Percentiles rank a stretch among this genome's conserved stretches.
phyloP scores from a whole-genome alignment of 1,284 basidiomycete genomes.

The Exobasidium rhododendri region DNA sequence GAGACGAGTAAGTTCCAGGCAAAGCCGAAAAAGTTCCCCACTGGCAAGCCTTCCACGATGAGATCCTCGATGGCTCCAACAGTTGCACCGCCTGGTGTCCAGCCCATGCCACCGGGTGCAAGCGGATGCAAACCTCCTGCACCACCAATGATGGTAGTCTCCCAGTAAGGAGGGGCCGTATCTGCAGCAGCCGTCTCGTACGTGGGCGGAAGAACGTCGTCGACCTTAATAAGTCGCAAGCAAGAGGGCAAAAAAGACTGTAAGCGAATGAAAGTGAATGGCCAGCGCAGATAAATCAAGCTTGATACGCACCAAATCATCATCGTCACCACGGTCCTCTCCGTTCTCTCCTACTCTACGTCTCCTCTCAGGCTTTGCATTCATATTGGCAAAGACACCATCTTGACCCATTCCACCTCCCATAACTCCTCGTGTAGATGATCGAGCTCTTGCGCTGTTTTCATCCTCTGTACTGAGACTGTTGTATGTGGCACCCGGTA shows the following conservation, averaged over 20 bases:
- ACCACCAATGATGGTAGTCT: conserved; percentile 75
- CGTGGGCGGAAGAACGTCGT: conserved; percentile 63
- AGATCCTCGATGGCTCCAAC: conserved; percentile 59
- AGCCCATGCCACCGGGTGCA: conserved; percentile 55
- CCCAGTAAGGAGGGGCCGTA: conserved; percentile 92
- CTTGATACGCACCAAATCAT: conserved; percentile 58
- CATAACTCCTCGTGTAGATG: conserved; percentile 25
- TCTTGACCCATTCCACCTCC: conserved; percentile 83
- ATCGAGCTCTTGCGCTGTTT: conserved; percentile 10
- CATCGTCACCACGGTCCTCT: conserved; percentile 64
- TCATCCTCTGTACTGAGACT: conserved; percentile 22
- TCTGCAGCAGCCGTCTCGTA: conserved; percentile 87
- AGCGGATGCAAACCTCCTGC: conserved; percentile 57
- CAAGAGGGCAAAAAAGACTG: conserved; percentile 13
- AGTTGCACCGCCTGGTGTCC: conserved; percentile 49
- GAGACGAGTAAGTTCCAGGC: conserved; percentile 77
- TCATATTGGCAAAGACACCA: conserved; percentile 93
- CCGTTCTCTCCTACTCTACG: conserved; percentile 19
- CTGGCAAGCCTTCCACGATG: conserved; percentile 61
- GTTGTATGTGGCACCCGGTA: conserved; percentile 48
- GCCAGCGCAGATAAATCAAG: background rate
- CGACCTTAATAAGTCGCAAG: conserved; percentile 14
- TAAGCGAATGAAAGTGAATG: conserved; percentile 59
- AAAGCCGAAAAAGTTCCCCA: conserved; percentile 69
- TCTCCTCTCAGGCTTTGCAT: conserved; percentile 73